Evolutionary conservation across 2,329 filamentous ascomycete genomes (phyloP), one percentile per base, ranked within the genome.

Genomic region (Colletotrichum sp.): DNA sequence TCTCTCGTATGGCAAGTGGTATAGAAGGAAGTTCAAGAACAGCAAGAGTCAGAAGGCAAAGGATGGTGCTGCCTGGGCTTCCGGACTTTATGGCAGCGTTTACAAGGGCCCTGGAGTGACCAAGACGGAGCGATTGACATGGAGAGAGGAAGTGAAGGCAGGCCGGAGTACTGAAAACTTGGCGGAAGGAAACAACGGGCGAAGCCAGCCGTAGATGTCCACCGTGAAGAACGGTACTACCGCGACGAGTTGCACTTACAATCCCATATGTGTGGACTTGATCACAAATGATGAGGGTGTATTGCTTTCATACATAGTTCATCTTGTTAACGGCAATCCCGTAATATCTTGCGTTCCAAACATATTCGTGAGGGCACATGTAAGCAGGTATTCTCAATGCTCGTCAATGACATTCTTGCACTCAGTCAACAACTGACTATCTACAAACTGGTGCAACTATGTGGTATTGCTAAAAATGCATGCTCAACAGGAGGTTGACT

Each of bases 1-100:
- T 64, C 80, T 93, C 4, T 83, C 85, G 0, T 93, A 93, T 78
- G 91, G 92, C 26, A 89, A 88, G 77, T 92, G 91, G 91, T 92
- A 92, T 79, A 82, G 86, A 12, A 80, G 84, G 21, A 78, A 77
- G n/a, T 79, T 80, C 55, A 84, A 84, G 0, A 79, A 79, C 43
- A 77, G 77, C 56, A 69, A 77, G 61, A 79, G 77, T 6, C 78
- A 81, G 74, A 85, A 83, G 61, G 87, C 88, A 43, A 87, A 87
- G 10, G 84, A 87, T 34, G 91, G 91, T 0, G 86, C 85, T 71
- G 84, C 87, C 18, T 93, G 90, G 89, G 90, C 89, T 2, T 89
- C 85, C 28, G 91, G 91, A 0, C 68, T 89, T 62, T 92, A 92
- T 80, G 91, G 91, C 0, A 90, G 90, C 76, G 86, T 90, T 13